These are phyloP conservation scores for Candida pseudoglaebosa DNA, from an alignment of 805 yeast species.

Conservation along the genomic window DNA sequence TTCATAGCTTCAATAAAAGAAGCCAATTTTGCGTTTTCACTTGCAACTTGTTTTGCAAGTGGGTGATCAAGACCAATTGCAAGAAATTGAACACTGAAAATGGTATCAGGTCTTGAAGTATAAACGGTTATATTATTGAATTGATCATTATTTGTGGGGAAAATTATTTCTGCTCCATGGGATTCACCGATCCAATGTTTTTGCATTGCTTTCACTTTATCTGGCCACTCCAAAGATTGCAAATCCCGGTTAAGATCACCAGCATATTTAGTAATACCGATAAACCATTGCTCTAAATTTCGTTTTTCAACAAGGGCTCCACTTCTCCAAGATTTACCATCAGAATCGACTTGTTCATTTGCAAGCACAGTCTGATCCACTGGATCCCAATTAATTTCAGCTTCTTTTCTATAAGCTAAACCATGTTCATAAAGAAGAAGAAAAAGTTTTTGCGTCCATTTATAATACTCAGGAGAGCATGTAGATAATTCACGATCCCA, in stretches of 20 bases:
- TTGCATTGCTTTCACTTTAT: slow-evolving; percentile 86
- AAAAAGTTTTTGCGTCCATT: slow-evolving; percentile 88
- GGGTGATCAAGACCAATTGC: slow-evolving; percentile 77
- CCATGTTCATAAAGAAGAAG: slow-evolving; percentile 69
- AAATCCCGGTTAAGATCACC: slow-evolving; percentile 63
- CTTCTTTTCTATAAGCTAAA: slow-evolving; percentile 78
- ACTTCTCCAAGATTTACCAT: slow-evolving; percentile 94
- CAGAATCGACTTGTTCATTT: slow-evolving; percentile 87
- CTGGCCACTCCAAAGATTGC: slow-evolving; percentile 73
- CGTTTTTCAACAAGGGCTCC: slow-evolving; percentile 91
- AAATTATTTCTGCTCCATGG: slow-evolving; percentile 66
- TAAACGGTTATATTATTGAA: slow-evolving; percentile 47
- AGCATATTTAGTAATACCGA: slow-evolving; percentile 84
- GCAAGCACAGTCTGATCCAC: slow-evolving; percentile 93
- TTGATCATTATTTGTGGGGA: slow-evolving; percentile 28
- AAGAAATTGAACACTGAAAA: slow-evolving; percentile 76
- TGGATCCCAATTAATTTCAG: slow-evolving; percentile 98
- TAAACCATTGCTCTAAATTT: slow-evolving; percentile 85
- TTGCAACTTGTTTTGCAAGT: slow-evolving; percentile 39
- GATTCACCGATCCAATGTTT: slow-evolving; percentile 92
- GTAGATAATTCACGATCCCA: slow-evolving; percentile 92
- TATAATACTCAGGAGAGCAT: slow-evolving; percentile 81
- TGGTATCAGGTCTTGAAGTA: slow-evolving; percentile 89
- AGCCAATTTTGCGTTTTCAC: slow-evolving; percentile 36
- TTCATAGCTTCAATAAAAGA: slow-evolving; percentile 54